Conservation (phyloP, 2,329 filamentous ascomycete species). For the Drechslerella dactyloides region DNA sequence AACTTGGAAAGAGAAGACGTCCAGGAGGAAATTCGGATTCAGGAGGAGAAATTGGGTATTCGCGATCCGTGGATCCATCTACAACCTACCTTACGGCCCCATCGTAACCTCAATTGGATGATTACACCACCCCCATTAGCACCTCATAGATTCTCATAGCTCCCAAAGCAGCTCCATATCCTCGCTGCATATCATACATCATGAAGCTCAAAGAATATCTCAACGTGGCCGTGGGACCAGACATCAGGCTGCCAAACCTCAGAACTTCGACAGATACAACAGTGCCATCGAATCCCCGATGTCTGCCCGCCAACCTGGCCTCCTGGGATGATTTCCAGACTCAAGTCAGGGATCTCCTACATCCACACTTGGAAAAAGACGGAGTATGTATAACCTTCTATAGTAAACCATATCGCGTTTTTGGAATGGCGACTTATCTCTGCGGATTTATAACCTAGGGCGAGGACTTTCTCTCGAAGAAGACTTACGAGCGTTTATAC, state of each 20-base stretch:
- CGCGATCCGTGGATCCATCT: no score
- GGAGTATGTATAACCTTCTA: background rate
- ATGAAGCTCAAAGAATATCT: background rate
- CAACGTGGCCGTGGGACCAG: background rate
- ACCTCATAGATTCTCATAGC: no score
- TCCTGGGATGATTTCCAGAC: background rate
- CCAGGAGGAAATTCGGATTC: no score
- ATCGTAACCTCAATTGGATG: no score
- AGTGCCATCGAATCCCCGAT: background rate
- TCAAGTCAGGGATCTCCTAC: background rate
- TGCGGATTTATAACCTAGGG: background rate
- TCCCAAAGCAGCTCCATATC: no score
- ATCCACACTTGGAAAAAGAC: background rate
- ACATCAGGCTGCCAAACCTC: background rate
- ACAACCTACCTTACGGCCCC: no score
- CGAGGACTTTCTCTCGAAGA: background rate
- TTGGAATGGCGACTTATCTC: background rate
- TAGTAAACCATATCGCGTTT: background rate
- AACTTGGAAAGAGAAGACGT: no score
- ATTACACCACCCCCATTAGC: no score
- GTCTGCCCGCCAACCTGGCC: background rate
- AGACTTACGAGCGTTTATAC: background rate
- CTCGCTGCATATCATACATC: background rate
- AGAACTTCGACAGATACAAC: background rate
- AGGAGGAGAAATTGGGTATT: no score